phyloP scores from a whole-genome alignment of 2,329 filamentous ascomycete species.

The Leptographium wingfieldii region DNA sequence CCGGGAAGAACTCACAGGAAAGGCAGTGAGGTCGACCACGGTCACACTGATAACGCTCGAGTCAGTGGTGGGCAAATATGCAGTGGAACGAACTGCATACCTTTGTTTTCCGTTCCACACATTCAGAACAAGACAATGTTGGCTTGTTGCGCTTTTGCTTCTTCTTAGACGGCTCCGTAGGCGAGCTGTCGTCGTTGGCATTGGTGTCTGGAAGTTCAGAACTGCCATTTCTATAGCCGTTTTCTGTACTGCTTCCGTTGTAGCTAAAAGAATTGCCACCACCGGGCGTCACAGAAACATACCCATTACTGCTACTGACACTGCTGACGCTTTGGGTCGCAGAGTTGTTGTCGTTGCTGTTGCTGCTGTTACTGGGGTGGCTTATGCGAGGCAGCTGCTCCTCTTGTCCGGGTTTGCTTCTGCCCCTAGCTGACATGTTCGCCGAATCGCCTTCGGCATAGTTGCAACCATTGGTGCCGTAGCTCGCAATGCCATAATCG shows the following conservation, averaged over 20 bases:
- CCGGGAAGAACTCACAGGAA: conserved; percentile 33
- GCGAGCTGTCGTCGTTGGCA: conserved; percentile 12
- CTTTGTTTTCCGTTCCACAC: conserved; percentile 74
- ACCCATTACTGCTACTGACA: conserved; percentile 9
- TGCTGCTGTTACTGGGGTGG: conserved; percentile 6
- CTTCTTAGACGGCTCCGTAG: conserved; percentile 38
- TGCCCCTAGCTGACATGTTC: conserved; percentile 3
- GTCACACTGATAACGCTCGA: conserved; percentile 47
- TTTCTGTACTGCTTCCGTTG: background rate
- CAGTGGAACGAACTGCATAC: conserved; percentile 27
- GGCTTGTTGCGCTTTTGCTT: conserved; percentile 80
- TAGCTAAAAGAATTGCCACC: conserved; percentile 1
- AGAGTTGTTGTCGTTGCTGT: conserved; percentile 2
- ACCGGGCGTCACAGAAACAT: conserved; percentile 6
- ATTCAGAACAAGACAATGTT: conserved; percentile 66
- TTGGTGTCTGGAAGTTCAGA: background rate
- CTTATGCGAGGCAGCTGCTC: conserved; percentile 9
- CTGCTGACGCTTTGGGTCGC: conserved; percentile 9
- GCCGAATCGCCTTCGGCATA: background rate
- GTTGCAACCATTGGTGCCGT: conserved; percentile 3
- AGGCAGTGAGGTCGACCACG: conserved; percentile 57
- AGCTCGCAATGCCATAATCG: conserved; percentile 7
- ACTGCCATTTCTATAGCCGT: conserved; percentile 1
- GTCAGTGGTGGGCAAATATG: background rate
- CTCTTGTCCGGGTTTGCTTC: conserved; percentile 6